Evolutionary conservation across 371 early-diverging fungal species (phyloP).

Genomic region (Apophysomyces ossiformis): DNA sequence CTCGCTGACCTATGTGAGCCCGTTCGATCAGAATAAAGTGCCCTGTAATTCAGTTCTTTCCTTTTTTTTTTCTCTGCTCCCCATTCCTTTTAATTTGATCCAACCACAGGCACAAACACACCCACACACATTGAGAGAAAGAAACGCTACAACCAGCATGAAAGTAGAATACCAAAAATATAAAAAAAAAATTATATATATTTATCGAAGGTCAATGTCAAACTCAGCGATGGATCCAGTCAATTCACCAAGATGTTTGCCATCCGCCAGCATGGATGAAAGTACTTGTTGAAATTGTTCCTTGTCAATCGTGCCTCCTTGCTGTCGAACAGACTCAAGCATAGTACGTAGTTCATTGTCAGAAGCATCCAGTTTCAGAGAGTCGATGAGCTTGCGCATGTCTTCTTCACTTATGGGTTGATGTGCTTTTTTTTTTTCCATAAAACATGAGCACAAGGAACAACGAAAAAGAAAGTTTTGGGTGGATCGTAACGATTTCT

Average conservation of each 20-base stretch:
- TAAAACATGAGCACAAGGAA: too few relatives aligned
- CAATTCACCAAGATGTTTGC: conserved; percentile 20
- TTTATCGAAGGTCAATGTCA: conserved; percentile 21
- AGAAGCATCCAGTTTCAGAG: conserved; percentile 15
- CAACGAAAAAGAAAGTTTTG: too few relatives aligned
- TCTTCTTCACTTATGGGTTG: conserved; percentile 20
- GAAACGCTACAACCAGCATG: not conserved
- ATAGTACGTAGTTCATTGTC: conserved; percentile 15
- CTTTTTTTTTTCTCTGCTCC: too few relatives aligned
- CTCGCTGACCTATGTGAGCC: too few relatives aligned
- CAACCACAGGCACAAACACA: too few relatives aligned
- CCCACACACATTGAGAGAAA: not conserved
- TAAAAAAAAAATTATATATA: not conserved
- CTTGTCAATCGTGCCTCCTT: conserved; percentile 18
- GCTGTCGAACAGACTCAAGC: conserved; percentile 15
- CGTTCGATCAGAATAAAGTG: too few relatives aligned
- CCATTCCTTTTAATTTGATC: too few relatives aligned
- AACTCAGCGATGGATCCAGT: conserved; percentile 25
- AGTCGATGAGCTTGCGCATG: conserved; percentile 18
- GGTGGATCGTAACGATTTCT: not conserved
- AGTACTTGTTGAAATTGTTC: conserved; percentile 13
- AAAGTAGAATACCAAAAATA: not conserved
- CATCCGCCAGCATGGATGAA: conserved; percentile 20
- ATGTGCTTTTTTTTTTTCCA: not conserved
- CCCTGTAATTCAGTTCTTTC: too few relatives aligned